Evolutionary conservation across 495 filamentous ascomycete species (phyloP).

Genomic region (Xylaria venustula): DNA sequence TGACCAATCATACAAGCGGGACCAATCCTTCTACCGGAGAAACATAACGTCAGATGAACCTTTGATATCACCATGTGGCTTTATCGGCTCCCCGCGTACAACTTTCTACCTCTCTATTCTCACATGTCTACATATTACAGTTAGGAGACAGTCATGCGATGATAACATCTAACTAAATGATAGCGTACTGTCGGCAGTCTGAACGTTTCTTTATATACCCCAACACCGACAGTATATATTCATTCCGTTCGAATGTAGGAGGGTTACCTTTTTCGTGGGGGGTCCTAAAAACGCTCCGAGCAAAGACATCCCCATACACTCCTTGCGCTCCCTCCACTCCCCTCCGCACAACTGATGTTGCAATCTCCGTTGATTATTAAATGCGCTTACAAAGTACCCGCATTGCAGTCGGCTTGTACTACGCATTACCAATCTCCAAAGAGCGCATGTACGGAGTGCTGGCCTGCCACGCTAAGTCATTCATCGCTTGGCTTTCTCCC

Average conservation of each 20-base stretch:
- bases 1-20: slow-evolving; percentile 5
- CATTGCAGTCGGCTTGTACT: not conserved
- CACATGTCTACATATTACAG: too few relatives aligned
- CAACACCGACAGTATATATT: too few relatives aligned
- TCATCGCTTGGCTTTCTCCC: not conserved
- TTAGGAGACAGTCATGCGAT: not conserved
- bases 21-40: not conserved
- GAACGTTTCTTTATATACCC: too few relatives aligned
- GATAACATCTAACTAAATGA: not conserved
- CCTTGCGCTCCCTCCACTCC: not conserved
- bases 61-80: not conserved
- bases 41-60: slow-evolving; percentile 9
- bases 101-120: too few relatives aligned
- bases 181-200: not conserved
- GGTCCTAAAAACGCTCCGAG: slow-evolving; percentile 1
- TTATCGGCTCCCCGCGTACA: too few relatives aligned
- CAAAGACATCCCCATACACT: too few relatives aligned
- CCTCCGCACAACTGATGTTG: slow-evolving; percentile 8
- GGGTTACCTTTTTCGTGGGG: not conserved
- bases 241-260: not conserved
- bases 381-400: slow-evolving; percentile 12
- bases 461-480: not conserved
- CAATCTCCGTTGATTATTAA: slow-evolving; percentile 14
- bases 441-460: not conserved
- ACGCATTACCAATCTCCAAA: slow-evolving; percentile 9